phyloP scores from a whole-genome alignment of 2,329 filamentous ascomycete species.

The Ophiocordyceps camponoti-saundersi region DNA sequence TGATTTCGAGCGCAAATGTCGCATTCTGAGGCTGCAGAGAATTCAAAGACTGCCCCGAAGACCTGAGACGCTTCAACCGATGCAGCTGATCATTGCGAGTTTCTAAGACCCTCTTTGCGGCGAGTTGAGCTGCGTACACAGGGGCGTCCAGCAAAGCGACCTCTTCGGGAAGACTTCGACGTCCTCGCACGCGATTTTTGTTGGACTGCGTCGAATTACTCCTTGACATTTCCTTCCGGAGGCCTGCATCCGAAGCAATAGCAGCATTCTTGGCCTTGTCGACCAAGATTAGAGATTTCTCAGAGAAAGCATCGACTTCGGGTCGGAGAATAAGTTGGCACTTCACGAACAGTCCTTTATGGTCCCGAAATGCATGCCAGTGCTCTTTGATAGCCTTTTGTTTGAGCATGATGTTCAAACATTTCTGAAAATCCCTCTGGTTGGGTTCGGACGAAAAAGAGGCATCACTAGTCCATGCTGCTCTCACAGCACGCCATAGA shows the following conservation, averaged over 20 bases:
- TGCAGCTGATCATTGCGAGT: slow-evolving; percentile 6
- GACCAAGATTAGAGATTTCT: slow-evolving; percentile 24
- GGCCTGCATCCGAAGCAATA: slow-evolving; percentile 13
- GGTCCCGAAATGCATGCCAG: slow-evolving; percentile 25
- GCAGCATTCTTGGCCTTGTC: slow-evolving; percentile 28
- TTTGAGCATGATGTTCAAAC: slow-evolving; percentile 20
- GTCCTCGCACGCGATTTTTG: slow-evolving; percentile 10
- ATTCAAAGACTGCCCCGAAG: neutral
- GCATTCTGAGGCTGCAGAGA: neutral
- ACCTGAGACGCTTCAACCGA: slow-evolving; percentile 4
- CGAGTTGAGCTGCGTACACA: slow-evolving; percentile 25
- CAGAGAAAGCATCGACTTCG: slow-evolving; percentile 22
- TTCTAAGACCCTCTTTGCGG: slow-evolving; percentile 13
- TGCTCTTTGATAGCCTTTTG: slow-evolving; percentile 19
- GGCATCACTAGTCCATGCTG: slow-evolving; percentile 26
- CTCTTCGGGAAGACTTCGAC: slow-evolving; percentile 21
- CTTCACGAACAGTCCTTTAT: slow-evolving; percentile 23
- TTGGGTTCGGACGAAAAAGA: slow-evolving; percentile 21
- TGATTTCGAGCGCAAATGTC: neutral
- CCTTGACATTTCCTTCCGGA: neutral
- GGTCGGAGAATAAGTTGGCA: slow-evolving; percentile 26
- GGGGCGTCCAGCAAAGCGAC: slow-evolving; percentile 33
- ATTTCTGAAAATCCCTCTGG: slow-evolving; percentile 19
- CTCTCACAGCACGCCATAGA: slow-evolving; percentile 29
- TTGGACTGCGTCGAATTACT: slow-evolving; percentile 4